phyloP scores from a whole-genome alignment of 306 rosid genomes.

The Glycyrrhiza uralensis region DNA sequence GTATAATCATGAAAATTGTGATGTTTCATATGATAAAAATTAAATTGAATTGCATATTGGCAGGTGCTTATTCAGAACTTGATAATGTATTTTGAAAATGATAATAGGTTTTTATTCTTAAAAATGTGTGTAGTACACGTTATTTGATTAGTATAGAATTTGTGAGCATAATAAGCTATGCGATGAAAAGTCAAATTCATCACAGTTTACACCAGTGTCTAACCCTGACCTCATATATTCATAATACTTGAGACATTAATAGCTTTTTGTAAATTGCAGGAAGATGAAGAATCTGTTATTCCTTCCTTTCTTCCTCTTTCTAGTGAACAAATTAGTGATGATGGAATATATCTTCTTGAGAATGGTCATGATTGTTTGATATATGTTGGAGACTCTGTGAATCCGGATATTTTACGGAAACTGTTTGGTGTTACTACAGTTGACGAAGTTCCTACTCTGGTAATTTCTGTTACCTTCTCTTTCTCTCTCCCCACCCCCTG shows the following conservation, averaged over 20 bases:
- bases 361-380: conserved; percentile 89
- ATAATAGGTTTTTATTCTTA: not conserved
- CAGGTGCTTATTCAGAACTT: conserved; percentile 12
- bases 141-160: conserved; percentile 5
- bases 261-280: conserved; percentile 48
- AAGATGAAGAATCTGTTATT: conserved; percentile 56
- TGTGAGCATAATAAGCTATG: not conserved
- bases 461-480: conserved; percentile 32
- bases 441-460: conserved; percentile 79
- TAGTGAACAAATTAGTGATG: conserved; percentile 79
- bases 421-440: conserved; percentile 69
- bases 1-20: conserved; percentile 8
- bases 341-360: conserved; percentile 91
- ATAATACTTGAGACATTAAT: conserved; percentile 7
- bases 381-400: conserved; percentile 70
- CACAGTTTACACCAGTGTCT: not conserved
- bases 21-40: not conserved
- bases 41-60: not conserved
- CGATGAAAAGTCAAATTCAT: not conserved
- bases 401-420: conserved; percentile 51
- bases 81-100: conserved; percentile 13
- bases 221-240: conserved; percentile 1
- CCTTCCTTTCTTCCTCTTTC: conserved; percentile 85
- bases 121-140: not conserved
- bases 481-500: not conserved